phyloP scores from a whole-genome alignment of 768 basidiomycete species.

The Hygrophoropsis aurantiaca region DNA sequence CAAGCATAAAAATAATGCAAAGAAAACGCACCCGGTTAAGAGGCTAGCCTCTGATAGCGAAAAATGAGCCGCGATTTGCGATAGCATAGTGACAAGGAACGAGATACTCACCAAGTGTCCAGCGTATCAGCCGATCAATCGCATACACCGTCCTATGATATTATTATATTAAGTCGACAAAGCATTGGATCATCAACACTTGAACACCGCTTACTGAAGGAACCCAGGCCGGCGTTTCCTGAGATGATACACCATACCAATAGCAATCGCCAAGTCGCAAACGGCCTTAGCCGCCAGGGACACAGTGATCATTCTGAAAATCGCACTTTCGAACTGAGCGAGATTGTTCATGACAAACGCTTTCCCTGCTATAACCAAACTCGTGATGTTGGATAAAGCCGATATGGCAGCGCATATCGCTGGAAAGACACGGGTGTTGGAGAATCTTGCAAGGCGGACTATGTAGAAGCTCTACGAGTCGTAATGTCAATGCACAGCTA shows the following conservation, averaged over 20 bases:
- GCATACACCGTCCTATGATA: not conserved
- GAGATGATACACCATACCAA: not conserved
- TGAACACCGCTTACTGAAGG: not conserved
- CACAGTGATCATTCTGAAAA: not conserved
- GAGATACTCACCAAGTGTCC: slow-evolving; percentile 1
- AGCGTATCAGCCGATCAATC: not conserved
- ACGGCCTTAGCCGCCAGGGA: not conserved
- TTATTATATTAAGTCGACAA: not conserved
- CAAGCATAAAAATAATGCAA: not conserved
- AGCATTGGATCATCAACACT: too few relatives aligned
- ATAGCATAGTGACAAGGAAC: too few relatives aligned
- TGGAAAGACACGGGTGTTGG: not conserved
- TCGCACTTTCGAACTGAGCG: not conserved
- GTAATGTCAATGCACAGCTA: too few relatives aligned
- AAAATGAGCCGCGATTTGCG: too few relatives aligned
- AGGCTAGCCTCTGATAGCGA: not conserved
- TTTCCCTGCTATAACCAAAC: not conserved
- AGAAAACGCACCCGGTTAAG: not conserved
- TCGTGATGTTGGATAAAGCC: not conserved
- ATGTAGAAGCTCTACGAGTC: slow-evolving; percentile 1
- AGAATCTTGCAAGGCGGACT: slow-evolving; percentile 2
- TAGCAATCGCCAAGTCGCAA: not conserved
- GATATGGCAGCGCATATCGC: not conserved
- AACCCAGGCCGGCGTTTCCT: not conserved
- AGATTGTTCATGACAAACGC: not conserved